Percentiles rank a stretch among this genome's conserved stretches.
Evolutionary conservation across 352 stramenopile genomes (phyloP).

Genomic region (Phytophthora sojae): DNA sequence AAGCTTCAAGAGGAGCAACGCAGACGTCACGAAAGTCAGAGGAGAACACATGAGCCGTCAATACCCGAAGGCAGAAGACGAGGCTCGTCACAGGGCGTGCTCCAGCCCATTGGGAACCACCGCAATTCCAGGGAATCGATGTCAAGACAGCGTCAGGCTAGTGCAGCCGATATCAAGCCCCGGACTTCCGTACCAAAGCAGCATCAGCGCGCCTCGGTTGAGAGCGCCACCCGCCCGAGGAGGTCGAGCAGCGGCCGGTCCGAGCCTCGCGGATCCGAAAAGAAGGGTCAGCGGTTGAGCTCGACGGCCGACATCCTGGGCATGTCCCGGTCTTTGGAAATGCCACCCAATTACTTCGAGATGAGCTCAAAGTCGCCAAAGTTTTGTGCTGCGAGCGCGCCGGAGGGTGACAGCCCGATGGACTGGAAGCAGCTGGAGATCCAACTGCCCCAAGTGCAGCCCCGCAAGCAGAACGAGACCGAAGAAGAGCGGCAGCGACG

Average conservation of each 20-base stretch:
- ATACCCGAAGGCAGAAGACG: slow-evolving; percentile 21
- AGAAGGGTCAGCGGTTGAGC: slow-evolving; percentile 27
- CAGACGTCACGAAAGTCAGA: slow-evolving; percentile 8
- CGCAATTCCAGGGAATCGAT: slow-evolving; percentile 23
- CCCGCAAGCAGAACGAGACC: slow-evolving; percentile 24
- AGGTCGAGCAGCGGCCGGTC: slow-evolving; percentile 12
- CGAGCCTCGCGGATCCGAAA: slow-evolving; percentile 22
- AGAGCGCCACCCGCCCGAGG: slow-evolving; percentile 13
- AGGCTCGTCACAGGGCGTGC: slow-evolving; percentile 18
- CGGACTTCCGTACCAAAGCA: slow-evolving; percentile 2
- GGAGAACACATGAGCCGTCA: not conserved
- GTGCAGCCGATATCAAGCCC: slow-evolving; percentile 5
- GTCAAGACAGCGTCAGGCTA: slow-evolving; percentile 13
- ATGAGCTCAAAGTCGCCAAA: slow-evolving; percentile 32
- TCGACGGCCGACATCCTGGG: slow-evolving; percentile 42
- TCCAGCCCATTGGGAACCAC: slow-evolving; percentile 31
- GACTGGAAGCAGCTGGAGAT: slow-evolving; percentile 20
- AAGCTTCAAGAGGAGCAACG: slow-evolving; percentile 19
- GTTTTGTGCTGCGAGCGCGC: slow-evolving; percentile 10
- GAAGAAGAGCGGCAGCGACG: slow-evolving; percentile 40
- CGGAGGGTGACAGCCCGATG: slow-evolving; percentile 8
- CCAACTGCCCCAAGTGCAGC: slow-evolving; percentile 13
- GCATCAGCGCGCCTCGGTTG: slow-evolving; percentile 12
- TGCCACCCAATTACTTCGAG: slow-evolving; percentile 38
- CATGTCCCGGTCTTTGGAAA: slow-evolving; percentile 26